Base-by-base conservation (phyloP, 148 eudicot species). In the Bassia scoparia region DNA sequence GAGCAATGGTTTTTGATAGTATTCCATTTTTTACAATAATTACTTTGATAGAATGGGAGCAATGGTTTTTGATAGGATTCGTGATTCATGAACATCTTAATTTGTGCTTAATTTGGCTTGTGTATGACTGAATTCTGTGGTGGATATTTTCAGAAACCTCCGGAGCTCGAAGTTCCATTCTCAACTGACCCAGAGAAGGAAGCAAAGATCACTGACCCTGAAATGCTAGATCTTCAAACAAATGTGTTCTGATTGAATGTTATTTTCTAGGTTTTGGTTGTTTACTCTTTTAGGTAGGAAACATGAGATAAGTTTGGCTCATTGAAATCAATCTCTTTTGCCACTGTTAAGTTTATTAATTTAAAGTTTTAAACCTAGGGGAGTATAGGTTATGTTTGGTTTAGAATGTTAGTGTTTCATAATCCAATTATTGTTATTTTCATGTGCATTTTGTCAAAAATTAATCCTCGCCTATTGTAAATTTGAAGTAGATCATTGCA, bases 171-270 rank as follows among this genome's bases (percentile, higher is more conserved):
- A 52, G 81, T 81, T 69, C 75, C 88, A 37, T 83, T 85, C 63
- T 81, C 67, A 20, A 70, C 56, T 43, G 86, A 84, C 62, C 80
- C 70, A 23, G 93, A 83, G 53, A 81, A 85, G 59, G 91, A 84
- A 61, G 81, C 37, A 18, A 81, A 77, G 41, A 74, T 41, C 31
- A 77, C 78, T 16, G 91, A 94, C 77, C 96, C 91, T 15, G 91
- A 76, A 20, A 82, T 94, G 65, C 78, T 88, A 23, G 98, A 94
- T 82, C 84, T 94, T 69, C 96, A 89, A 68, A 88, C 83, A 33
- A 94, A 91, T 81, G 81, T 94, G 50, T 94, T 94, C 87, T 94
- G 68, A 83, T 76, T n/a, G 74, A 81, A 29, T 70, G 12, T 7
- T 46, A 5, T 41, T 72, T 13, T 44, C 38, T 49, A 61, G 30